These are phyloP conservation scores for Fimicolochytrium jonesii DNA, from an alignment of 192 early-diverging fungal species.

Conservation along the genomic window DNA sequence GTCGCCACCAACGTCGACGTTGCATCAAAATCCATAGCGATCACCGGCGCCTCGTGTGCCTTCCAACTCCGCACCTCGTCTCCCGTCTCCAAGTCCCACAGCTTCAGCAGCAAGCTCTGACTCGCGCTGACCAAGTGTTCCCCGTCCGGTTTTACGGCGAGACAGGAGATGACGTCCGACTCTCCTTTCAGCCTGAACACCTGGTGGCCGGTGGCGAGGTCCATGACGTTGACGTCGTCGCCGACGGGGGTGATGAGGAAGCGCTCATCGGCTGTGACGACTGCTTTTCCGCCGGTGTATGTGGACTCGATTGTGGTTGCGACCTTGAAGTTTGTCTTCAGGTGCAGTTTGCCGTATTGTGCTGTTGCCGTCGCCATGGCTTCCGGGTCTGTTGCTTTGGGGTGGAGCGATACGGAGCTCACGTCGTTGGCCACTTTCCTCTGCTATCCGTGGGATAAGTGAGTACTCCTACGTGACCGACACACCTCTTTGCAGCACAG, in stretches of 20 bases:
- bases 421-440: too few species aligned
- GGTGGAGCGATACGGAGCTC: too few species aligned
- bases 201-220: slow-evolving; percentile 62
- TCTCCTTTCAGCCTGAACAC: slow-evolving; percentile 35
- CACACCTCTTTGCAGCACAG: too few species aligned
- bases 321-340: slow-evolving; percentile 23
- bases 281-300: slow-evolving; percentile 86
- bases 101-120: slow-evolving; percentile 69
- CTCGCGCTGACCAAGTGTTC: slow-evolving; percentile 74
- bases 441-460: too few species aligned
- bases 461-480: too few species aligned
- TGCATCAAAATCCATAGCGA: slow-evolving; percentile 85
- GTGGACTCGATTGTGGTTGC: slow-evolving; percentile 74
- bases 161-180: slow-evolving; percentile 81
- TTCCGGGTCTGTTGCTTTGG: too few species aligned
- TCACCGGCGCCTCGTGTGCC: slow-evolving; percentile 89
- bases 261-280: slow-evolving; percentile 59
- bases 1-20: slow-evolving; percentile 93
- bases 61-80: slow-evolving; percentile 63
- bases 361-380: not conserved
- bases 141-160: slow-evolving; percentile 78
- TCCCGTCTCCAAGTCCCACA: slow-evolving; percentile 72
- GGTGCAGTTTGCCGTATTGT: slow-evolving; percentile 11
- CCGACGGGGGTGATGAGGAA: slow-evolving; percentile 73
- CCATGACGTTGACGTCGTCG: slow-evolving; percentile 76